Base-by-base conservation (phyloP, 116 monocot genomes). In the Papilionanthe hybrid region DNA sequence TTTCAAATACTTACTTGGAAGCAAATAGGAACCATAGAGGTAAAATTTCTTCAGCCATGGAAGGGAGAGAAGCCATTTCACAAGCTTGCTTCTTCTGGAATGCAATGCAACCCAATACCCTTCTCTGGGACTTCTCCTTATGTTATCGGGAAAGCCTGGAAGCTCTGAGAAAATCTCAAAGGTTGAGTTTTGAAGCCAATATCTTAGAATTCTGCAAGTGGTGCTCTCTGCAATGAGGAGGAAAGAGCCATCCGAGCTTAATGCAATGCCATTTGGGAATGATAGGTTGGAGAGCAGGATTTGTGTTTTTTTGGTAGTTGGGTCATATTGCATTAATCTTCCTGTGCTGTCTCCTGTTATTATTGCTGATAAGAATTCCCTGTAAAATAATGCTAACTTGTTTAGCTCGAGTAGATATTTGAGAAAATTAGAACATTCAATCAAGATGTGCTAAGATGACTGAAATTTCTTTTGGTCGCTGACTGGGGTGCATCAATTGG, bases 81-180 rank as follows among this genome's bases (percentile, higher is more conserved):
- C 53, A 17, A 23, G 49, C 75, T 12, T 42, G 22, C 25, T 7
- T 44, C 43, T 75, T 22, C 47, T 75, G 13, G 45, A 23, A 10
- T 47, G 75, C 9, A 88, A 72, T 19, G 83, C 96, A 5, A 93
- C 86, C 96, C 96, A 96, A 23, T 83, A 92, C 4, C 88, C 96
- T 25, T 92, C 96, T 41, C 78, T 76, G 1, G 85, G 84, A 50
- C 79, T 93, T 77, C 79, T 72, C 82, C 86, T 88, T 65, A 96
- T 88, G 85, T 96, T 96, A 75, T 96, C 96, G 0, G 93, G 96
- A 55, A 77, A 93, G 7, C 92, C 87, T 1, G 85, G 77, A 9
- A 96, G 81, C 12, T 89, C 75, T 19, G 77, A 79, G 3, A 92
- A 72, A n/a, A 92, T 84, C 32, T 92, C 86, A 0, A 77, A 42